phyloP scores from a whole-genome alignment of 2,329 filamentous ascomycete species.

The Xylariales sp. region DNA sequence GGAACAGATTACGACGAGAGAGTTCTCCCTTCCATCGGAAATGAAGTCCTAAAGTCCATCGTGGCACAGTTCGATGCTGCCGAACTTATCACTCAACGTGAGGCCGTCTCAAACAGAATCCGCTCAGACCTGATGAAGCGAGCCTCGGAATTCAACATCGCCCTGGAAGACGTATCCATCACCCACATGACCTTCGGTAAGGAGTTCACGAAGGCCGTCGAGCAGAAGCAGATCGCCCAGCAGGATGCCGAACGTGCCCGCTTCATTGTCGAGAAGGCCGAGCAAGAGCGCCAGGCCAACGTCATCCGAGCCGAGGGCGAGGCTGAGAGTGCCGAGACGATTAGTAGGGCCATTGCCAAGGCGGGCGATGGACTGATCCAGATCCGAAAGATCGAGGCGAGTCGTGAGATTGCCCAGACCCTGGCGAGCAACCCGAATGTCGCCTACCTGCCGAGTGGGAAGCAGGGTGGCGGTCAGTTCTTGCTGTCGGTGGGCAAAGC shows the following conservation, averaged over 20 bases:
- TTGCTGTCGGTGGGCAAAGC: constrained; percentile 48
- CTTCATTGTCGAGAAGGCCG: constrained; percentile 97
- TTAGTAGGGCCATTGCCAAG: constrained; percentile 90
- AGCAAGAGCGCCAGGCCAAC: constrained; percentile 98
- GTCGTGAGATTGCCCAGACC: constrained; percentile 90
- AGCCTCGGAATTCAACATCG: constrained; percentile 96
- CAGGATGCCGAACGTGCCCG: constrained; percentile 96
- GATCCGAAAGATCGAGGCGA: constrained; percentile 96
- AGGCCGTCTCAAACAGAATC: constrained; percentile 94
- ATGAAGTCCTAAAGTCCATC: constrained; percentile 98
- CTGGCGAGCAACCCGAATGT: constrained; percentile 90
- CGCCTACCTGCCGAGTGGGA: constrained; percentile 75
- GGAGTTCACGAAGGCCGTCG: constrained; percentile 97
- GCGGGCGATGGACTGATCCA: constrained; percentile 87
- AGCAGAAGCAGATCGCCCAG: constrained; percentile 99
- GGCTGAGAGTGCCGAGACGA: constrained; percentile 93
- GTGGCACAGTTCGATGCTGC: constrained; percentile 98
- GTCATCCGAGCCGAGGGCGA: constrained; percentile 98
- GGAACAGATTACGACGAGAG: constrained; percentile 98
- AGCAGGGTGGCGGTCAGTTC: constrained; percentile 52
- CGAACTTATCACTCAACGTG: constrained; percentile 97
- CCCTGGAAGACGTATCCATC: constrained; percentile 96
- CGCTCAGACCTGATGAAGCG: constrained; percentile 86
- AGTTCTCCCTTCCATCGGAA: constrained; percentile 96
- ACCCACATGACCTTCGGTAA: constrained; percentile 99